Conservation (phyloP, 768 basidiomycete species). For the Amanita inopinata region DNA sequence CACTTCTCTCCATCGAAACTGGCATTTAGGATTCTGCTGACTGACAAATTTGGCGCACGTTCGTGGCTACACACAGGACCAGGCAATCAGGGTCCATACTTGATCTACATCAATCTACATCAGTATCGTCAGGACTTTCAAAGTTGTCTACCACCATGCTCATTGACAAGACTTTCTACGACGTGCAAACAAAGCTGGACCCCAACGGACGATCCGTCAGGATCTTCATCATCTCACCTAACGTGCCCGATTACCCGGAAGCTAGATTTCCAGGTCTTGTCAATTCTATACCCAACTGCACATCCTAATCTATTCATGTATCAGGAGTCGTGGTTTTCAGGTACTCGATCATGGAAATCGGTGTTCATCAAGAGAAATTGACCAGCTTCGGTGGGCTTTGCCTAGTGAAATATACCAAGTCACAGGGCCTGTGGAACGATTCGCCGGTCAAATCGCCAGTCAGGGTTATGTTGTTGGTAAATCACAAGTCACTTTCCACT, state of each 20-base stretch:
- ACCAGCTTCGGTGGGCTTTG: not conserved
- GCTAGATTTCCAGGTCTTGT: slow-evolving; percentile 78
- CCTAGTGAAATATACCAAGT: slow-evolving; percentile 90
- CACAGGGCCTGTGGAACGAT: slow-evolving; percentile 94
- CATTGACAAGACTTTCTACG: slow-evolving; percentile 69
- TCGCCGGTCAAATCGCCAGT: slow-evolving; percentile 80
- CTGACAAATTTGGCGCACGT: slow-evolving; percentile 5
- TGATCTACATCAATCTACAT: not conserved
- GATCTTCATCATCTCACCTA: slow-evolving; percentile 77
- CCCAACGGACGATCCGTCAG: slow-evolving; percentile 54
- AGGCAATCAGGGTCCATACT: too few relatives aligned
- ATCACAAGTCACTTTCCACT: slow-evolving; percentile 17
- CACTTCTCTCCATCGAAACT: not conserved
- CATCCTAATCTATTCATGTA: not conserved
- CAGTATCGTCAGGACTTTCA: not conserved
- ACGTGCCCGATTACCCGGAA: slow-evolving; percentile 72
- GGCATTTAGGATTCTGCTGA: not conserved
- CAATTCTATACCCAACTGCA: not conserved
- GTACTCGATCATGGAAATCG: slow-evolving; percentile 27
- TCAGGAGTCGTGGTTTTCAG: slow-evolving; percentile 81
- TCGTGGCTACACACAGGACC: not conserved
- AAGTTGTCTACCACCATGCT: slow-evolving; percentile 46
- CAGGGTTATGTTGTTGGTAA: slow-evolving; percentile 77
- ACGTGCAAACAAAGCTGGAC: slow-evolving; percentile 64
- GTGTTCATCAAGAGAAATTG: slow-evolving; percentile 22